A percentile compares a stretch with the other conserved stretches of the same genome.
These are phyloP conservation scores for Phytophthora pistaciae DNA, from an alignment of 352 stramenopile genomes.

Conservation along the genomic window DNA sequence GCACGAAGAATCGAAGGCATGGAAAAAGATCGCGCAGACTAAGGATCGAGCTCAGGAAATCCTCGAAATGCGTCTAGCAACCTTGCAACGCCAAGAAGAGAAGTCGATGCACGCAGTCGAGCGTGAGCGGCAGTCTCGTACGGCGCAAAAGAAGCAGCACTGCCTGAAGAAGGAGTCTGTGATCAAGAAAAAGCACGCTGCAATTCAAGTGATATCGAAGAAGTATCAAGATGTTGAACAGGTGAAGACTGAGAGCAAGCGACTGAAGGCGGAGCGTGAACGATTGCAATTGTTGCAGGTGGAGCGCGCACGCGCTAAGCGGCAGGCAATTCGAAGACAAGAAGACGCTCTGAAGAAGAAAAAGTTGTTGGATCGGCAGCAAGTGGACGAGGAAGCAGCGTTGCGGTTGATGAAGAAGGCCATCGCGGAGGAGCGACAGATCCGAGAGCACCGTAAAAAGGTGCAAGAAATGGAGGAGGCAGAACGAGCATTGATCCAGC, in stretches of 20 bases:
- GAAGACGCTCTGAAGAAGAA: conserved; percentile 71
- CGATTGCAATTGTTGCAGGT: conserved; percentile 62
- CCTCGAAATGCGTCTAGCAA: conserved; percentile 65
- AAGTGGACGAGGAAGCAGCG: conserved; percentile 58
- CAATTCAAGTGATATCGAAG: conserved; percentile 78
- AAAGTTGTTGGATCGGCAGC: conserved; percentile 46
- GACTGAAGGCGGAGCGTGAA: conserved; percentile 70
- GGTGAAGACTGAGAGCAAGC: conserved; percentile 74
- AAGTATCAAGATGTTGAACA: conserved; percentile 83
- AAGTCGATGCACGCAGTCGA: conserved; percentile 55
- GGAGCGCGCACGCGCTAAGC: conserved; percentile 61
- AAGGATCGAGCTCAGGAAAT: conserved; percentile 80
- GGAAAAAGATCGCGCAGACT: conserved; percentile 85
- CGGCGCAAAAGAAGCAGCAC: conserved; percentile 64
- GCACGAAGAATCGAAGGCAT: conserved; percentile 80
- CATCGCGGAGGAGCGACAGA: conserved; percentile 66
- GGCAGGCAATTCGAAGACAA: conserved; percentile 57
- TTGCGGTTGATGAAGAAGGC: conserved; percentile 72
- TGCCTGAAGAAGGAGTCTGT: conserved; percentile 76
- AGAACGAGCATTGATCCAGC: conserved; percentile 69
- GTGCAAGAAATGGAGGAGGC: conserved; percentile 77
- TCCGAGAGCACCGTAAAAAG: conserved; percentile 59
- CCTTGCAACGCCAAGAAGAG: conserved; percentile 53
- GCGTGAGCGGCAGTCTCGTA: conserved; percentile 53
- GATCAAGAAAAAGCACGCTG: conserved; percentile 79